Evolutionary conservation across 257 asterid species (phyloP), one percentile per base, ranked within the genome.

Genomic region (Solanum pinnatisectum): DNA sequence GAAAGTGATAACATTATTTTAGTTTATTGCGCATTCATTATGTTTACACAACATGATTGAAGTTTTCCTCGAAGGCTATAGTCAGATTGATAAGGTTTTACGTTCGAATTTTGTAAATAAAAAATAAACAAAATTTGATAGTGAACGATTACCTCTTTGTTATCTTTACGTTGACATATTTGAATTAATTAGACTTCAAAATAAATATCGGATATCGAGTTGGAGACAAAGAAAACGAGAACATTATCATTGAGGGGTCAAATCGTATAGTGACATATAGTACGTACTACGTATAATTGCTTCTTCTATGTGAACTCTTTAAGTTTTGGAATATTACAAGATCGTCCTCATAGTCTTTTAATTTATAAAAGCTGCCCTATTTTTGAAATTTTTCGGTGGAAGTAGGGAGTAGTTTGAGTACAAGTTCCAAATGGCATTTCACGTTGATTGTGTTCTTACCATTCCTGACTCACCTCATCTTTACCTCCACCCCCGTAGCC

Each of bases 91-190:
- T 35, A 35, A 72, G 0, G 8, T 8, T 16, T 18, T 0, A 12
- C 0, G 10, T 27, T 27, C 1, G 5, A 27, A 5, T 0, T 12
- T 1, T 68, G 2, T n/a, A 8, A 60, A 60, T n/a, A 2, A 10
- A 4, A n/a, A 2, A 52, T 16, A 2, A 1, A 12, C 10, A 65
- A 5, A 6, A 3, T 60, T 27, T 71, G 1, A 7, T 32, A 32
- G 4, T 0, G 2, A 33, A 2, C 3, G 0, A 20, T 18, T 30
- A 2, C 3, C 3, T 4, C 0, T 72, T 3, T 18, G 4, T 35
- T 72, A 5, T 0, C 1, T 10, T 35, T 72, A 72, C 0, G 0
- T 2, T 0, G 0, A 10, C 0, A 0, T 1, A 35, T 35, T 35
- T 10, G 0, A 35, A 73, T 36, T 73, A 5, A 0, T 73, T 10